Evolutionary conservation across 257 asterid species (phyloP), one percentile per base, ranked within the genome.

Genomic region (Vinca minor): DNA sequence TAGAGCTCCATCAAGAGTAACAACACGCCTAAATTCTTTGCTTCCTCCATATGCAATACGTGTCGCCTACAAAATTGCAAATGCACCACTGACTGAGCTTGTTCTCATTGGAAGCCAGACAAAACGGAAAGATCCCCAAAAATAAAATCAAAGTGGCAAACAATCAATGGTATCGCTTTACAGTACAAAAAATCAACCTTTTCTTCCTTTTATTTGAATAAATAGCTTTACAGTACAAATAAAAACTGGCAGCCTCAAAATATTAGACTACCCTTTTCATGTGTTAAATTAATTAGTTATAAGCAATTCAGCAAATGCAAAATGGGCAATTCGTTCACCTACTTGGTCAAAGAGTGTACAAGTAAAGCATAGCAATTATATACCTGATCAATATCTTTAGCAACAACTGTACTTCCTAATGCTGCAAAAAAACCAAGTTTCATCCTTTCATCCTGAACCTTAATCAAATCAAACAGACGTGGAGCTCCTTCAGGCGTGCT

Each of bases 371-470:
- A 42, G 1, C 31, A 39, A n/a, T 23, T 4, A 48, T 14, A 4
- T 63, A 89, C 99, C 95, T 89, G 99, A 62, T 93, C 95, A 73
- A 89, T 83, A 77, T 87, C 91, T 64, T 73, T 71, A 35, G 90
- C 96, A 15, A 93, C 82, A 71, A 93, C 68, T 26, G 99, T 93
- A 76, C 85, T 87, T 72, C 87, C 85, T 50, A 89, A 29, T 65
- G 89, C 88, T 15, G 96, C 94, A 75, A 66, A 93, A 69, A 93
- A 93, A 20, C 96, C 99, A 68, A 81, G 94, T 73, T 83, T 93
- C 84, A 93, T 85, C 71, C 82, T 80, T 79, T 89, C 99, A 84
- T 85, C 95, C 76, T 82, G 84, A 64, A 93, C 95, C 73, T 81
- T 83, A 49, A 93, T 77, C 82, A 93, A 78, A 83, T 93, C 99